These are phyloP conservation scores for Auriscalpium orientale DNA, from an alignment of 768 basidiomycete genomes.

Conservation along the genomic window DNA sequence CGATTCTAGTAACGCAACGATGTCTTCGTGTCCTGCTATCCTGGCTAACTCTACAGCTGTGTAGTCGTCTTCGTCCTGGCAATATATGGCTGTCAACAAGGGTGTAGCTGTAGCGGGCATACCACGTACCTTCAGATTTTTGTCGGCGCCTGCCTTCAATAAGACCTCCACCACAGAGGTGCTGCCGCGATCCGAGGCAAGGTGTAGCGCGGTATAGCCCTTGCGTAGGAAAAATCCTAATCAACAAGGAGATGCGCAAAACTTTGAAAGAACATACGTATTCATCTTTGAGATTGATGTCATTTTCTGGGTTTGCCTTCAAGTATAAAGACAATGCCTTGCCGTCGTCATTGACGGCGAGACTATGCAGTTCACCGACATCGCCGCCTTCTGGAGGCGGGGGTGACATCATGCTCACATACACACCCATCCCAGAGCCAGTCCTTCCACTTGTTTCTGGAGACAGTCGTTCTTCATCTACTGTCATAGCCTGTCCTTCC, in stretches of 20 bases:
- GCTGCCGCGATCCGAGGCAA: slow-evolving; percentile 80
- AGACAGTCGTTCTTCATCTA: slow-evolving; percentile 8
- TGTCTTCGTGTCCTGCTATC: slow-evolving; percentile 47
- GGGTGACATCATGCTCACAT: slow-evolving; percentile 53
- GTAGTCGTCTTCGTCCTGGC: slow-evolving; percentile 61
- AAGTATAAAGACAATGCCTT: slow-evolving; percentile 32
- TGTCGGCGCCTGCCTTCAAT: slow-evolving; percentile 58
- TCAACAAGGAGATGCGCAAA: neutral
- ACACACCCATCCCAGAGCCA: slow-evolving; percentile 45
- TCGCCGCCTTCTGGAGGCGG: slow-evolving; percentile 29
- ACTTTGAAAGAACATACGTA: slow-evolving; percentile 39
- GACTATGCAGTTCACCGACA: slow-evolving; percentile 39
- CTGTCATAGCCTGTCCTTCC: slow-evolving; percentile 22
- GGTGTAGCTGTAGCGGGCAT: neutral
- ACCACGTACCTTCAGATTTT: slow-evolving; percentile 47
- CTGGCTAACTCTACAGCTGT: slow-evolving; percentile 54
- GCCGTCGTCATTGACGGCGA: slow-evolving; percentile 55
- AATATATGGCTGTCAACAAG: slow-evolving; percentile 4
- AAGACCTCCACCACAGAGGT: slow-evolving; percentile 47
- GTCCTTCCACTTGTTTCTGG: too few species aligned
- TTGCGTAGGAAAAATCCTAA: slow-evolving; percentile 23
- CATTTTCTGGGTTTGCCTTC: slow-evolving; percentile 29
- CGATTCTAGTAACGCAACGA: slow-evolving; percentile 32
- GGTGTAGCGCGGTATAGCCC: slow-evolving; percentile 86
- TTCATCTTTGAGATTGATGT: slow-evolving; percentile 61